Evolutionary conservation across 2,329 filamentous ascomycete genomes (phyloP), one percentile per base, ranked within the genome.

Genomic region (Aspergillus brunneoviolaceus): DNA sequence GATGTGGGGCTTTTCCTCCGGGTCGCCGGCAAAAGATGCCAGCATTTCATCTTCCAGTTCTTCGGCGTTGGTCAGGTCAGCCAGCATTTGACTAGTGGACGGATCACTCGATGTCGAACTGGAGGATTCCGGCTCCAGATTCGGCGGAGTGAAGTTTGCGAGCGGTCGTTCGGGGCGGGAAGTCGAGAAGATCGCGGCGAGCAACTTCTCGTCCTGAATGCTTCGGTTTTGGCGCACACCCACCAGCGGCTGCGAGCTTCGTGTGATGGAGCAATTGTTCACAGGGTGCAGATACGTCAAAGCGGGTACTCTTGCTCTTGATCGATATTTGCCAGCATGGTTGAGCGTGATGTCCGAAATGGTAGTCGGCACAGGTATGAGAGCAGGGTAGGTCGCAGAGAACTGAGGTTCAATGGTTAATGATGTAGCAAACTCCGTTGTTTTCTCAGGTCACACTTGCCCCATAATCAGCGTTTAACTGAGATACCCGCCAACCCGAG

Each of bases 331-430:
- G 60, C 88, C 90, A 27, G 93, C 95, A 72, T 99, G 96, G 71
- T 96, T 96, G 53, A 99, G 85, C 51, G 94, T 92, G 71, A 95
- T 97, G 76, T 99, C 95, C n/a, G 94, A 98, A 67, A 99, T 96
- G 60, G 85, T 87, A 25, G 89, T 87, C 23, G 95, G 95, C 19
- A 99, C 93, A 11, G 89, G 89, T 25, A 99, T 82, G 51, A 96
- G 74, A 3, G 88, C 87, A 12, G 95, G 95, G 74, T 99, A 99
- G 2, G 95, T 98, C 27, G 92, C 89, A 55, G 93, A 96, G 72
- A 97, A 98, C 80, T 80, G 59, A 51, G 29, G 42, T 9, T 29
- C 16, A 3, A 27, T 29, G 59, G 59, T 64, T 49, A 61, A 39
- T 27, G 21, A 58, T 31, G 58, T 21, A 10, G 31, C 48, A 10